Evolutionary conservation across 2,329 filamentous ascomycete genomes (phyloP).

Genomic region (Chrysoporthe deuterocubensis): DNA sequence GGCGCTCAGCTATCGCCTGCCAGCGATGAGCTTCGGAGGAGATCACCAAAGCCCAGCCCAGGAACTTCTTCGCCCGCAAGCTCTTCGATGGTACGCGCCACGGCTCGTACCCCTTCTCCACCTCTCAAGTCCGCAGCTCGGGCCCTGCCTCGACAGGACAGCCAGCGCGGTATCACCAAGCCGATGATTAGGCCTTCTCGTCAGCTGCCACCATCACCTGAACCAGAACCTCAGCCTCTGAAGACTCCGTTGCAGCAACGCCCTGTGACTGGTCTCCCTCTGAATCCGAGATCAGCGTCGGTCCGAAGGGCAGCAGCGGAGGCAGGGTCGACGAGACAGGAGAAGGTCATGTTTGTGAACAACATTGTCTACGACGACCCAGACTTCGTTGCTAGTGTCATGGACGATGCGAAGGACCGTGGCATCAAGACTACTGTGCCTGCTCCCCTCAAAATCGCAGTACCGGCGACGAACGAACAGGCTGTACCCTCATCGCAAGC

Average conservation of each 20-base stretch:
- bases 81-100: neutral
- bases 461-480: neutral
- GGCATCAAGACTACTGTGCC: slow-evolving; percentile 32
- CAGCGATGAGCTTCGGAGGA: slow-evolving; percentile 52
- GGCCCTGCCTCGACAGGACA: slow-evolving; percentile 12
- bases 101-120: slow-evolving; percentile 10
- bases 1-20: slow-evolving; percentile 56
- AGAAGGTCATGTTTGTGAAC: slow-evolving; percentile 61
- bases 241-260: slow-evolving; percentile 49
- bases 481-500: slow-evolving; percentile 21
- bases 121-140: slow-evolving; percentile 17
- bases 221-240: slow-evolving; percentile 38
- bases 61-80: slow-evolving; percentile 4
- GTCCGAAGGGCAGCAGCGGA: slow-evolving; percentile 36
- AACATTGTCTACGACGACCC: slow-evolving; percentile 61
- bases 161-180: slow-evolving; percentile 9
- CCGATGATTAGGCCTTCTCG: slow-evolving; percentile 39
- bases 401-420: slow-evolving; percentile 47
- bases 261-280: slow-evolving; percentile 52
- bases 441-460: slow-evolving; percentile 5
- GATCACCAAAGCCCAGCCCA: slow-evolving; percentile 51
- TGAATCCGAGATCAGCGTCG: slow-evolving; percentile 49
- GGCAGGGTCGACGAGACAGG: slow-evolving; percentile 38
- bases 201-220: slow-evolving; percentile 35
- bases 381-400: slow-evolving; percentile 51